These are phyloP conservation scores for Brasilioporus rufonigricans DNA, from an alignment of 768 basidiomycete genomes.

Conservation along the genomic window DNA sequence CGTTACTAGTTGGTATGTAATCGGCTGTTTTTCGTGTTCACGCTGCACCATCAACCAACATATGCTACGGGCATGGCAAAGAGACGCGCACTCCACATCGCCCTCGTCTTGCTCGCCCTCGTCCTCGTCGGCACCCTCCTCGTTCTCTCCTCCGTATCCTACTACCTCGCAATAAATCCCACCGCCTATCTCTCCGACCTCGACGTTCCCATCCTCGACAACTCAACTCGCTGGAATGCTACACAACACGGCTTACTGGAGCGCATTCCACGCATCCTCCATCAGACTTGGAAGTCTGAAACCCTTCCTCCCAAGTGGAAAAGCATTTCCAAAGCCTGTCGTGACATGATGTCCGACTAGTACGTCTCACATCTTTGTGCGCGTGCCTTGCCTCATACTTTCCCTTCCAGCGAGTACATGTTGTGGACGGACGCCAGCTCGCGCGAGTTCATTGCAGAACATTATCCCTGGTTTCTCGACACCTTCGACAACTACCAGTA, in stretches of 20 bases:
- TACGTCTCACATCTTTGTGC: constrained; percentile 42
- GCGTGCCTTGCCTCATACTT: constrained; percentile 15
- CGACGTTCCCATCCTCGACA: constrained; percentile 62
- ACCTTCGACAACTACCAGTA: constrained; percentile 93
- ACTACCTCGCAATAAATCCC: constrained; percentile 80
- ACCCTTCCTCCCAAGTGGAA: constrained; percentile 81
- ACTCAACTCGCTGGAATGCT: constrained; percentile 61
- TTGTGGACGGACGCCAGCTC: constrained; percentile 95
- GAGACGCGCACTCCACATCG: constrained; percentile 44
- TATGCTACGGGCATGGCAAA: constrained; percentile 45
- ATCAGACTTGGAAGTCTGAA: constrained; percentile 98
- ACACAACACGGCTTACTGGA: constrained; percentile 61
- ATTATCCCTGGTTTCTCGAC: constrained; percentile 91
- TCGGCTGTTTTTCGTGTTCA: background rate
- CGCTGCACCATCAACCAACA: background rate
- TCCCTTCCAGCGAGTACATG: constrained; percentile 75
- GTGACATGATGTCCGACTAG: constrained; percentile 96
- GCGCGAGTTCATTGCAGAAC: constrained; percentile 81
- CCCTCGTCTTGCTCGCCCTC: constrained; percentile 62
- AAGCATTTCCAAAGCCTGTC: constrained; percentile 76
- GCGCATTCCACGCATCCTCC: constrained; percentile 86
- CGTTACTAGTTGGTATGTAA: background rate
- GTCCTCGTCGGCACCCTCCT: constrained; percentile 85
- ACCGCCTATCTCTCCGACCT: constrained; percentile 76
- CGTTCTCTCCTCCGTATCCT: constrained; percentile 89